Conservation (phyloP, 179 eudicot species). For the Carnegiea gigantea region DNA sequence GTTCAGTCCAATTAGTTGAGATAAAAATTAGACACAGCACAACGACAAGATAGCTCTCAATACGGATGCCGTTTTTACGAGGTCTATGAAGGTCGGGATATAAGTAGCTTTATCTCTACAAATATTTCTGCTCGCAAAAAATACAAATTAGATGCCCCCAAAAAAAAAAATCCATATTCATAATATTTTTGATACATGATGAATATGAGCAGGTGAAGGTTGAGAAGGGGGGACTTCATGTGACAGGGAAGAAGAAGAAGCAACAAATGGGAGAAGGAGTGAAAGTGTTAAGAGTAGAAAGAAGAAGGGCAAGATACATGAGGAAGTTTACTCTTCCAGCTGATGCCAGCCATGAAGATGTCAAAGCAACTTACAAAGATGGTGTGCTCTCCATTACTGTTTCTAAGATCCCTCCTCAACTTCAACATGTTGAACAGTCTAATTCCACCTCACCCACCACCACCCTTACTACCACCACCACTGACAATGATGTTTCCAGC, state of each 20-base stretch:
- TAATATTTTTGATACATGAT: neutral
- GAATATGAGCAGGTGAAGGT: slow-evolving; percentile 32
- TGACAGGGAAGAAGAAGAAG: slow-evolving; percentile 43
- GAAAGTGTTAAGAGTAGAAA: slow-evolving; percentile 39
- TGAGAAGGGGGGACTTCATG: slow-evolving; percentile 42
- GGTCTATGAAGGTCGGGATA: too few relatives aligned
- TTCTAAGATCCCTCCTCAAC: slow-evolving; percentile 14
- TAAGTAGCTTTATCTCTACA: too few relatives aligned
- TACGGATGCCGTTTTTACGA: too few relatives aligned
- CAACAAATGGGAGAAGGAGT: slow-evolving; percentile 18
- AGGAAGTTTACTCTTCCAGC: slow-evolving; percentile 38
- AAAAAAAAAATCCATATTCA: too few relatives aligned
- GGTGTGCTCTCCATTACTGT: slow-evolving; percentile 48
- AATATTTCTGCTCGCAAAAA: too few relatives aligned
- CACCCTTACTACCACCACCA: neutral
- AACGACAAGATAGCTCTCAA: too few relatives aligned
- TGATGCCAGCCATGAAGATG: slow-evolving; percentile 33
- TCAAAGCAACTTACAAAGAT: slow-evolving; percentile 46
- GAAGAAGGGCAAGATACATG: slow-evolving; percentile 47
- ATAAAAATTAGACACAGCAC: too few relatives aligned
- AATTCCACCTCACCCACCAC: neutral
- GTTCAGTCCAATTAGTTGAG: too few relatives aligned
- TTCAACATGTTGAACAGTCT: slow-evolving; percentile 9
- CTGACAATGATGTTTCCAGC: neutral
- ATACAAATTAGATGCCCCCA: too few relatives aligned